These are phyloP conservation scores for Vigna unguiculata DNA, from an alignment of 306 rosid species.

Conservation along the genomic window DNA sequence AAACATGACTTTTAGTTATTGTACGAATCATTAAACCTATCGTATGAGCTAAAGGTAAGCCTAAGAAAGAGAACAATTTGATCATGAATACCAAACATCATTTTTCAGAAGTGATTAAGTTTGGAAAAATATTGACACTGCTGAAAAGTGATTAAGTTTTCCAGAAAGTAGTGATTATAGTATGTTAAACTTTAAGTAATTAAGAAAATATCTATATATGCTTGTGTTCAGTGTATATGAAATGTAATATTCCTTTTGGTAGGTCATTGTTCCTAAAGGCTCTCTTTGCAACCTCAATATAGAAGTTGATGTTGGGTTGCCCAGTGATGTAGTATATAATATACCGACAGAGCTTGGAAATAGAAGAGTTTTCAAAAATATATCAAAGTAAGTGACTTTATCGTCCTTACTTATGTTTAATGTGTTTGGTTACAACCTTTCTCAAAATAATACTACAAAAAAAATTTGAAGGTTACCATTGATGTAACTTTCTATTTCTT, in stretches of 20 bases:
- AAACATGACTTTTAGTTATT: too few relatives aligned
- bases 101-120: too few relatives aligned
- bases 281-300: constrained; percentile 88
- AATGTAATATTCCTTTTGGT: constrained; percentile 42
- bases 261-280: constrained; percentile 94
- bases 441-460: background rate
- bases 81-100: too few relatives aligned
- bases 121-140: too few relatives aligned
- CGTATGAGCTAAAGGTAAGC: too few relatives aligned
- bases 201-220: constrained; percentile 24
- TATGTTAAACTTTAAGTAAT: constrained; percentile 4
- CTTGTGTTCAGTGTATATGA: background rate
- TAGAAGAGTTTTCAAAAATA: constrained; percentile 93
- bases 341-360: constrained; percentile 91
- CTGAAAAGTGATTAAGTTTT: too few relatives aligned
- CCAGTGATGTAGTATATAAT: constrained; percentile 93
- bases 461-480: constrained; percentile 1
- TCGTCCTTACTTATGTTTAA: constrained; percentile 19
- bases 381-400: constrained; percentile 67
- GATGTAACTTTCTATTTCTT: constrained; percentile 24
- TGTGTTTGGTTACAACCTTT: constrained; percentile 29
- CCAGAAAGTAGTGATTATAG: too few relatives aligned
- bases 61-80: too few relatives aligned
- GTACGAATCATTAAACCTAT: too few relatives aligned
- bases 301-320: constrained; percentile 83